Base-by-base conservation (phyloP, 2,329 filamentous ascomycete species). In the Paraphoma sp. region DNA sequence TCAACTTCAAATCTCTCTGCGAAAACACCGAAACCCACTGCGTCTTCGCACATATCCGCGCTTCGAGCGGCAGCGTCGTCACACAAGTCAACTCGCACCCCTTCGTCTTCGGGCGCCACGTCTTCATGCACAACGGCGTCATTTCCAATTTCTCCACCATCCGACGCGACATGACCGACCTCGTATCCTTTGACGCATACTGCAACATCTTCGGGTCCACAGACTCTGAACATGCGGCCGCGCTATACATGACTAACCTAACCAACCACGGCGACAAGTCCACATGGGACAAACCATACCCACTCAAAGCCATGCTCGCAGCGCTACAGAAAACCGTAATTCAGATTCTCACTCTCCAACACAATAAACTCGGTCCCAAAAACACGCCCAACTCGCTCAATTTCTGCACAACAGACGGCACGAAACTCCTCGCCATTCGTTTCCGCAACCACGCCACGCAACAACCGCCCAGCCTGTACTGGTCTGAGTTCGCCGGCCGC, bases 111-210 rank as follows among this genome's bases (percentile, higher is more conserved):
- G 83, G 83, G 12, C 74, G 82, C 38, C 81, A 84, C 59, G 75
- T 77, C 8, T 82, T 85, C 66, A 85, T 86, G 83, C 83, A 86
- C 73, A 85, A 85, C 63, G 83, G 83, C 1, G 78, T 78, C 14
- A 76, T 84, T 33, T 77, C 78, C 10, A 71, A 80, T 58, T 85
- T 85, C 65, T 62, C 72, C 1, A 59, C 69, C 7, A 81, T 85
- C 47, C 78, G 81, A 30, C 78, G 82, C 8, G 76, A 79, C 23
- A 69, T 85, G 57, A 79, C 76, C 11, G 71, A 77, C 17, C 68
- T 80, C 6, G 72, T 86, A 58, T 77, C 74, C 40, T 78, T 79
- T 30, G 81, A 83, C 48, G 77, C 79, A 1, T 84, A 82, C 62
- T 77, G 74, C 49, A 79, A 80, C 51, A 76, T 85, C 17, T 68